These are phyloP conservation scores for Fusarium tricinctum DNA, from an alignment of 2,329 filamentous ascomycete genomes.

Conservation along the genomic window DNA sequence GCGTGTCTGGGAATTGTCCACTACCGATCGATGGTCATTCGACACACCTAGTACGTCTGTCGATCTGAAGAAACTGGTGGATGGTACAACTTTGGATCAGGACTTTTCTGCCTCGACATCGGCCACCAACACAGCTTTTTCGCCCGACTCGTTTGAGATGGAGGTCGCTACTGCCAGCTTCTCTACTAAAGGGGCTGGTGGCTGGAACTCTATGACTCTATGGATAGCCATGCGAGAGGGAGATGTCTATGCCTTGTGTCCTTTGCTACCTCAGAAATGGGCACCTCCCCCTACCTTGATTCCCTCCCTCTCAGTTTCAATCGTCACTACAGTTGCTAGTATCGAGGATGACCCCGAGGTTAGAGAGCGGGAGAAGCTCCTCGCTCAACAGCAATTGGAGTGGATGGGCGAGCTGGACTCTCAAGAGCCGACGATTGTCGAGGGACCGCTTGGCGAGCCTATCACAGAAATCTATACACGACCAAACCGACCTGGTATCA, in stretches of 20 bases:
- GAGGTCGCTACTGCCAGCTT: constrained; percentile 93
- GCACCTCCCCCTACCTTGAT: constrained; percentile 81
- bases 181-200: constrained; percentile 74
- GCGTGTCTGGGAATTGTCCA: constrained; percentile 89
- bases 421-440: constrained; percentile 71
- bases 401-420: constrained; percentile 77
- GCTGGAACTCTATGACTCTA: constrained; percentile 96
- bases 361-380: constrained; percentile 65
- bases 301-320: constrained; percentile 84
- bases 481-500: constrained; percentile 68
- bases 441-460: constrained; percentile 63
- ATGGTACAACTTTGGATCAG: constrained; percentile 84
- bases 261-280: constrained; percentile 89
- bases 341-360: constrained; percentile 71
- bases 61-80: constrained; percentile 89
- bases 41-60: constrained; percentile 85
- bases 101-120: constrained; percentile 84
- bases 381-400: constrained; percentile 74
- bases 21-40: constrained; percentile 88
- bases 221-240: constrained; percentile 97
- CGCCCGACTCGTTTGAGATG: constrained; percentile 91
- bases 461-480: constrained; percentile 69
- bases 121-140: constrained; percentile 84
- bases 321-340: constrained; percentile 79
- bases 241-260: constrained; percentile 93